Base-by-base conservation (phyloP, 75 land plant genomes). In the Selaginella moellendorffii region DNA sequence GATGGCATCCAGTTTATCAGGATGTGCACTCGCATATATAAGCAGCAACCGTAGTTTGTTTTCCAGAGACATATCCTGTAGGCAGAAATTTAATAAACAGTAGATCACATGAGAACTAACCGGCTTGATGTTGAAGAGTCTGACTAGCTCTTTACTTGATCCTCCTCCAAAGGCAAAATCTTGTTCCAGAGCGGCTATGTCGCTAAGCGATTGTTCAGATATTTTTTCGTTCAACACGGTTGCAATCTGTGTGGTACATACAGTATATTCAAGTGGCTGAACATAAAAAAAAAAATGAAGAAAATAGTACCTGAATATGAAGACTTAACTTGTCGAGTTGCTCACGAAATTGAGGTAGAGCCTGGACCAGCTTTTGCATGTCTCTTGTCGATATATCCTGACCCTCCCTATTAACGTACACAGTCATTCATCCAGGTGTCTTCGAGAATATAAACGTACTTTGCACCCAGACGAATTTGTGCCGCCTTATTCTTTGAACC, bases 101-200 rank as follows among this genome's bases (percentile, higher is more conserved):
- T 36, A 5, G 46, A 36, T 36, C 14, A 36, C 14, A 14, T 36
- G 14, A 36, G 5, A 9, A 30, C 28, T 54, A 20, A 89, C 99
- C 84, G 75, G 80, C n/a, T 90, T 86, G 53, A 76, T 70, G 25
- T 76, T 86, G 10, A 90, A 65, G 51, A 86, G 75, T 62, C 79
- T 86, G 12, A 95, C 80, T 29, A 95, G 72, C 27, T 95, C 99
- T 66, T 95, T 95, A 54, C 82, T 79, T 60, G 98, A 89, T 27
- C 90, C 97, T 85, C 86, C 92, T 23, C 99, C 99, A 84, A 86
- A 95, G 14, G 89, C 88, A 42, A 95, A 75, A 59, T 90, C 92
- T 67, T 95, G 97, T 65, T 95, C 99, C 65, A 95, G 65, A 25
- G 81, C 82, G 20, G 97, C 99, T 68, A 90, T 63, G 29, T 90